Base-by-base conservation (phyloP, 768 basidiomycete genomes). In the Rhodotorula babjevae region DNA sequence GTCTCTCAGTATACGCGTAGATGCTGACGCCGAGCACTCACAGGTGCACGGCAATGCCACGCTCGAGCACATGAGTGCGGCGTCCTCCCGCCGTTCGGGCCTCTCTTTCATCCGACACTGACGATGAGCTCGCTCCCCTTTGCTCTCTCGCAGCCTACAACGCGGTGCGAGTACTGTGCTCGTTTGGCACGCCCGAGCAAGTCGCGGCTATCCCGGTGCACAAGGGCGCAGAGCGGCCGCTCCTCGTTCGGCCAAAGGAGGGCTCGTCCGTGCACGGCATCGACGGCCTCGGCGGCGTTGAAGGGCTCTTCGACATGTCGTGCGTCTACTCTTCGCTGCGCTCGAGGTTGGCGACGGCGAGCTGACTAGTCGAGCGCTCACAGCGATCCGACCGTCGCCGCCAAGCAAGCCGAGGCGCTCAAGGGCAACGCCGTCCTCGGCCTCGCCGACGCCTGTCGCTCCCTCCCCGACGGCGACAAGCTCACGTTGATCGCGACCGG, bases 201-300 rank as follows among this genome's bases (percentile, higher is more conserved):
- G 75, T 81, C 2, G 44, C 63, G 23, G 73, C 84, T 42, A 77
- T 92, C 65, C 85, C 84, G n/a, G 88, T 91, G 21, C 87, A 87
- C 78, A 85, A 86, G 0, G 92, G 92, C 9, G 88, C 90, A 1
- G 75, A 83, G 11, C 86, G 86, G 75, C 92, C 92, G 2, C 83
- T 94, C 16, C 81, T 91, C 23, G 83, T 84, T 0, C 86, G 84
- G 71, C 85, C 89, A 71, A 90, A 88, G 76, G 23, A 62, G 9
- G 72, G 67, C 62, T 7, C 25, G 58, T 21, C 46, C 33, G 93
- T 94, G 57, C 92, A 94, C 75, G 92, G 92, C 11, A 80, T 81
- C 19, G 90, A 91, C 75, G 92, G 92, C 0, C 84, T 95, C 8
- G 91, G 87, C 0, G 92, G 93, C 3, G 91, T 92, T 29, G 87